Evolutionary conservation across 352 stramenopile genomes (phyloP), one percentile per base, ranked within the genome.

Genomic region (Phytophthora cryptogea): DNA sequence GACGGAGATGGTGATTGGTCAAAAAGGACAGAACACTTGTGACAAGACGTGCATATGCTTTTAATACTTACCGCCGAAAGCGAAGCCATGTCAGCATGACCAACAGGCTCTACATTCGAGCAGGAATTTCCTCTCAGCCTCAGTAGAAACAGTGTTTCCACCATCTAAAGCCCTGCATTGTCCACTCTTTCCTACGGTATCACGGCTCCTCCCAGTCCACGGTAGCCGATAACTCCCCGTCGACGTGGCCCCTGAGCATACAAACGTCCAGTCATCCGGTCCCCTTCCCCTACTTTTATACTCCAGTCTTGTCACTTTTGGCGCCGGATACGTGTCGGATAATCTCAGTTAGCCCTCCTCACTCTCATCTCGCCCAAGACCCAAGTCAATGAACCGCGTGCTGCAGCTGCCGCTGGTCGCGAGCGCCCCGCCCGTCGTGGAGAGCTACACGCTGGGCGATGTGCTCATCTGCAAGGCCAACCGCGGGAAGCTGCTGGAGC

Each of bases 401-500:
- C 56, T 86, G 51, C 81, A 91, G 59, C 60, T 89, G 43, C 74
- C 80, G 33, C 76, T 89, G 65, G 67, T 69, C 49, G 63, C 78
- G 47, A 69, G 58, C 39, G 47, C 70, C 36, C 75, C 75, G 54
- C 57, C 75, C 14, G 71, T 86, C 40, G 51, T 90, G 35, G 83
- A 91, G 50, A 91, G 71, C 67, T 92, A 89, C 67, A 90, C 83
- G 37, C 70, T 92, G n/a, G 86, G 86, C 45, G 86, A 95, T 60
- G 83, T 95, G 54, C 72, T 95, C 37, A 88, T 93, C 42, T 91
- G 83, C 56, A 95, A 95, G 57, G 79, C 82, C 32, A 85, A 95
- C 57, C 83, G 86, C 45, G 86, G 86, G 26, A 95, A 95, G 68
- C 71, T 92, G 33, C 75, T 87, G 54, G 86, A 95, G 60, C 69